Evolutionary conservation across 306 rosid genomes (phyloP).

Genomic region (Myrica gale): DNA sequence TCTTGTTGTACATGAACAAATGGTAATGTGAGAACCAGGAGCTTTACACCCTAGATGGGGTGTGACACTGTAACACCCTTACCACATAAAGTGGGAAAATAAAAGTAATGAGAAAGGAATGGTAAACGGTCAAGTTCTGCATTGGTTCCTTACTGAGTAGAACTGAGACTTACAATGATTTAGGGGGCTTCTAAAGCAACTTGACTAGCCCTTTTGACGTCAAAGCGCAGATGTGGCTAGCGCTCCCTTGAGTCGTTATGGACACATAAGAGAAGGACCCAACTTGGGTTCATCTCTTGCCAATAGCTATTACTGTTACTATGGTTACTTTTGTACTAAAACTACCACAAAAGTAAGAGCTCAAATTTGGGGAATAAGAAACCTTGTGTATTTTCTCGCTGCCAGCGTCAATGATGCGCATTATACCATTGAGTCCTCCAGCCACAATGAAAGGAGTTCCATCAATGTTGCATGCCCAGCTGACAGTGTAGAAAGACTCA

Average conservation of each 20-base stretch:
- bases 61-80: background rate
- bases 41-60: conserved; percentile 3
- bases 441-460: conserved; percentile 77
- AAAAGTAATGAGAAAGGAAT: too few relatives aligned
- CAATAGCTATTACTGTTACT: conserved; percentile 8
- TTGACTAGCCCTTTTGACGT: too few relatives aligned
- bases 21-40: conserved; percentile 11
- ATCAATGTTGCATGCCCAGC: conserved; percentile 75
- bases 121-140: too few relatives aligned
- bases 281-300: conserved; percentile 15
- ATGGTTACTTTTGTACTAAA: background rate
- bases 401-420: conserved; percentile 81
- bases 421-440: conserved; percentile 85
- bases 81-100: too few relatives aligned
- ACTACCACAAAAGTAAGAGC: background rate
- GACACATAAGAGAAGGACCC: background rate
- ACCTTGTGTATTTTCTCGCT: conserved; percentile 88
- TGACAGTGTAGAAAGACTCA: conserved; percentile 86
- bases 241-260: too few relatives aligned
- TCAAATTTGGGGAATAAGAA: background rate
- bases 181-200: too few relatives aligned
- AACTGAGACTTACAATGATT: too few relatives aligned
- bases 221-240: too few relatives aligned
- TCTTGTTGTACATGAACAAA: background rate
- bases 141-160: too few relatives aligned